Percentiles rank a stretch among this genome's conserved stretches.
These are phyloP conservation scores for Trypanosoma rangeli DNA, from an alignment of 208 protist genomes.

Conservation along the genomic window DNA sequence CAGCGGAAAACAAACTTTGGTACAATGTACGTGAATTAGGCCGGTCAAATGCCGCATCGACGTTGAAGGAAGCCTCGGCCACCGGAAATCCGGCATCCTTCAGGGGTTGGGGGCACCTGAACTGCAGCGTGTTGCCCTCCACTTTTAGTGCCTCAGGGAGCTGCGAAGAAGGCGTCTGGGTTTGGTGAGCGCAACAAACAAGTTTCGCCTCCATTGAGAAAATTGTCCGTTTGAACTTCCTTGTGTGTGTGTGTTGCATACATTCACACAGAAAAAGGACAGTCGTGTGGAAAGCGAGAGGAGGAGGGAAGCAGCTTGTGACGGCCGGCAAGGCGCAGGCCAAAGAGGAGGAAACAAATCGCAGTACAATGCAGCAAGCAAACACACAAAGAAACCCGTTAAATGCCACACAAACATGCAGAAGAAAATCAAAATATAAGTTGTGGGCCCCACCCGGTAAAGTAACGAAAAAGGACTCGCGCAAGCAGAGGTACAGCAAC, in stretches of 20 bases:
- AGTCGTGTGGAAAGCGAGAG: background rate
- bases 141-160: constrained; percentile 40
- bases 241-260: background rate
- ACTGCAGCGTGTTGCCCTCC: constrained; percentile 54
- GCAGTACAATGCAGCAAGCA: background rate
- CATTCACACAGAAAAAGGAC: background rate
- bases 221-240: background rate
- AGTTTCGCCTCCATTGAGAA: constrained; percentile 67
- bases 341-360: background rate
- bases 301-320: background rate
- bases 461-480: constrained; percentile 55
- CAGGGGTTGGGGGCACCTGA: constrained; percentile 53
- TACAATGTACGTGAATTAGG: constrained; percentile 38
- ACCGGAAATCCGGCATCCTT: constrained; percentile 72
- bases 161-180: constrained; percentile 32
- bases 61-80: constrained; percentile 55
- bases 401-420: background rate
- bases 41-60: constrained; percentile 54
- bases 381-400: background rate
- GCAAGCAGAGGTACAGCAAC: constrained; percentile 35
- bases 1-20: constrained; percentile 36
- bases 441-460: constrained; percentile 62
- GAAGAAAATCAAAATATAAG: constrained; percentile 16
- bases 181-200: constrained; percentile 65
- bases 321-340: background rate